A percentile compares a stretch with the other conserved stretches of the same genome.
Conservation (phyloP, 2,329 filamentous ascomycete genomes). For the Rutstroemia sp. region DNA sequence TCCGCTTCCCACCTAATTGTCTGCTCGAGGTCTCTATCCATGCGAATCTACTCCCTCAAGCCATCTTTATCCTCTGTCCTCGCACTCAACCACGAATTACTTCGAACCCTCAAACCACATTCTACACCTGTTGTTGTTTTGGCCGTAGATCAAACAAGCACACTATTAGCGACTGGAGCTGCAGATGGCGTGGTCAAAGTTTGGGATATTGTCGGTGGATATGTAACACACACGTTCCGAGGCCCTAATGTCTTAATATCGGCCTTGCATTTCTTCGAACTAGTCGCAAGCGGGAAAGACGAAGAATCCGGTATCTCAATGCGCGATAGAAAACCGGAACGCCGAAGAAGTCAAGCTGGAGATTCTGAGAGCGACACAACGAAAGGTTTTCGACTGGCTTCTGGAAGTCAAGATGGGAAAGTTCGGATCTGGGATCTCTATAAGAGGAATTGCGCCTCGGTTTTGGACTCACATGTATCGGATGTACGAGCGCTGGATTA, state of each 20-base stretch:
- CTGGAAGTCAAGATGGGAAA: conserved; percentile 90
- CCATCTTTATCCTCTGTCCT: conserved; percentile 47
- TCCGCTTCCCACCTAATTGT: conserved; percentile 81
- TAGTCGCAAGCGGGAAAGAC: conserved; percentile 40
- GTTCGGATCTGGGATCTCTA: conserved; percentile 87
- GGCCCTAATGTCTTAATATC: conserved; percentile 89
- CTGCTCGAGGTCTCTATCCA: conserved; percentile 91
- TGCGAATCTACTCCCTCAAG: conserved; percentile 79
- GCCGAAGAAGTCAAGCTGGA: conserved; percentile 36
- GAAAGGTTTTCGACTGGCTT: conserved; percentile 71
- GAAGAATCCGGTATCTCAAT: conserved; percentile 30
- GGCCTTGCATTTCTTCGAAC: conserved; percentile 84
- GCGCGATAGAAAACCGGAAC: conserved; percentile 38
- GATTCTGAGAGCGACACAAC: conserved; percentile 39
- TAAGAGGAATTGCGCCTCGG: conserved; percentile 67
- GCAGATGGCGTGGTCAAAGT: conserved; percentile 93
- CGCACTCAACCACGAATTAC: conserved; percentile 56
- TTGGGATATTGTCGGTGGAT: conserved; percentile 89
- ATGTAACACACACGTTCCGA: conserved; percentile 89
- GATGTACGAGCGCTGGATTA: conserved; percentile 86
- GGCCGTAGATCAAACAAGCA: conserved; percentile 78
- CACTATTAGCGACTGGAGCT: conserved; percentile 83
- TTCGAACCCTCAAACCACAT: conserved; percentile 83
- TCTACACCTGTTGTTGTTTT: conserved; percentile 82
- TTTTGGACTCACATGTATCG: conserved; percentile 89